phyloP scores from a whole-genome alignment of 768 basidiomycete species.

The Trametopsis cervina region DNA sequence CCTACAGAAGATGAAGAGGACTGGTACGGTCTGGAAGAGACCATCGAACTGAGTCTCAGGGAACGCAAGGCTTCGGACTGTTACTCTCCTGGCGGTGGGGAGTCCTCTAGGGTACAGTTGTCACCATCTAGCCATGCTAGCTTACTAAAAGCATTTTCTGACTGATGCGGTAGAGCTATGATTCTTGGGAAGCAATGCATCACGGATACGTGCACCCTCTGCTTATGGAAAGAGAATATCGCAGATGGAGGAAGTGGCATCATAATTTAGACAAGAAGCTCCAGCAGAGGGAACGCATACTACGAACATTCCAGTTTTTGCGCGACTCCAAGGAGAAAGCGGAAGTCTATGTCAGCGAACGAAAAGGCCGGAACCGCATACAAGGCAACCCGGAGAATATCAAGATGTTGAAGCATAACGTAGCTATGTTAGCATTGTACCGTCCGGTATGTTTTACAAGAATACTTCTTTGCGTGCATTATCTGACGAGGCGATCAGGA shows the following conservation, averaged over 20 bases:
- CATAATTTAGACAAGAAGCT: slow-evolving; percentile 28
- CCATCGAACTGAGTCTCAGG: slow-evolving; percentile 34
- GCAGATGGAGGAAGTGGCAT: slow-evolving; percentile 39
- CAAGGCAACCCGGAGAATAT: too few species aligned
- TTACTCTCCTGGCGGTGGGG: slow-evolving; percentile 11
- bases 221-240: slow-evolving; percentile 35
- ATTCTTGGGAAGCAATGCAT: slow-evolving; percentile 39
- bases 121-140: too few species aligned
- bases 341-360: slow-evolving; percentile 22
- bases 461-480: background rate
- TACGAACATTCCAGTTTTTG: slow-evolving; percentile 28
- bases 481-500: slow-evolving; percentile 22
- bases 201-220: slow-evolving; percentile 31
- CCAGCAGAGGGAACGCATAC: slow-evolving; percentile 22
- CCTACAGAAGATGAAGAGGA: slow-evolving; percentile 25
- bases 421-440: background rate
- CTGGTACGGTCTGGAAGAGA: slow-evolving; percentile 39
- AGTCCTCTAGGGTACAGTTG: background rate
- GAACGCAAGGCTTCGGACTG: slow-evolving; percentile 17
- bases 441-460: slow-evolving; percentile 5
- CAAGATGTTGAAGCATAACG: too few species aligned
- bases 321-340: slow-evolving; percentile 27
- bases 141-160: too few species aligned
- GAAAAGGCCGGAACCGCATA: background rate
- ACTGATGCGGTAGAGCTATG: slow-evolving; percentile 36